A percentile compares a stretch with the other conserved stretches of the same genome.
These are phyloP conservation scores for Linderina pennispora DNA, from an alignment of 192 early-diverging fungal genomes.

Conservation along the genomic window DNA sequence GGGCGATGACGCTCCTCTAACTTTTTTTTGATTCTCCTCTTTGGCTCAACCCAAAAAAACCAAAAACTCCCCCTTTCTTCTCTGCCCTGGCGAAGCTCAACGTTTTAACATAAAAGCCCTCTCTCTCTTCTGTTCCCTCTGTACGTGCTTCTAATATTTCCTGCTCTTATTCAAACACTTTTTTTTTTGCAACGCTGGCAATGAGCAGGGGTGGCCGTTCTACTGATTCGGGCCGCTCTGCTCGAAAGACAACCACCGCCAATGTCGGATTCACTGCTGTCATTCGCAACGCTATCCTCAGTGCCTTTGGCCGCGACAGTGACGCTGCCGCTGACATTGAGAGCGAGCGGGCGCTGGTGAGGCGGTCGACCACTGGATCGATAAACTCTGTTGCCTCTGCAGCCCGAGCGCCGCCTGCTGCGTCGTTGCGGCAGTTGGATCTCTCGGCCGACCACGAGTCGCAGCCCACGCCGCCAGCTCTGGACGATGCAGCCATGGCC, in stretches of 20 bases:
- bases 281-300: constrained; percentile 36
- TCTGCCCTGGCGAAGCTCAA: background rate
- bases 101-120: no score
- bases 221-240: constrained; percentile 12
- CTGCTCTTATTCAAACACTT: no score
- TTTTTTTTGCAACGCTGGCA: no score
- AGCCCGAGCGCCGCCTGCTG: no score
- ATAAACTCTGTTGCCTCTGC: no score
- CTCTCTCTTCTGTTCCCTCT: no score
- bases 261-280: constrained; percentile 10
- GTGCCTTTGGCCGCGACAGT: constrained; percentile 25
- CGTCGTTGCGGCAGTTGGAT: no score
- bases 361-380: background rate
- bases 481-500: no score
- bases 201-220: constrained; percentile 11
- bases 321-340: background rate
- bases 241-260: constrained; percentile 5
- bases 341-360: constrained; percentile 2
- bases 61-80: background rate
- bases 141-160: no score
- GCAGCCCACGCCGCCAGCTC: no score
- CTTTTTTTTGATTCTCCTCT: constrained; percentile 1
- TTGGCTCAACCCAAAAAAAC: constrained; percentile 1
- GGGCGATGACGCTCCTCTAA: no score
- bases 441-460: no score